These are phyloP conservation scores for Lactarius vividus DNA, from an alignment of 768 basidiomycete species.

Conservation along the genomic window DNA sequence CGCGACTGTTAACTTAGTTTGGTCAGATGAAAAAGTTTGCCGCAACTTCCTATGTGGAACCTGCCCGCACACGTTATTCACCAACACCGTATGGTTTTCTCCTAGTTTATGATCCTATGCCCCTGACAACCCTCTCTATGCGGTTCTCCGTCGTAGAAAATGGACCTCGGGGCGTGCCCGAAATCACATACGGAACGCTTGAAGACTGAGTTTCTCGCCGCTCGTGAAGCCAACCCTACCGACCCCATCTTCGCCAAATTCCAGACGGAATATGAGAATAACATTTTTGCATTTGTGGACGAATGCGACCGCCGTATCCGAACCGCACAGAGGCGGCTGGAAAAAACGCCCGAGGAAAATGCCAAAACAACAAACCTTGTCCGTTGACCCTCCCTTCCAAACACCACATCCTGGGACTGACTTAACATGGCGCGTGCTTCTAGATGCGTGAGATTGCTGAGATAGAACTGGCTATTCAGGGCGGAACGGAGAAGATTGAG, in stretches of 20 bases:
- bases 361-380: slow-evolving; percentile 97
- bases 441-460: slow-evolving; percentile 99
- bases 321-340: slow-evolving; percentile 88
- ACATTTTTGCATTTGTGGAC: slow-evolving; percentile 94
- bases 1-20: slow-evolving; percentile 85
- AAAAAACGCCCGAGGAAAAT: slow-evolving; percentile 99
- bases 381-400: slow-evolving; percentile 30
- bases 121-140: neutral
- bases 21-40: slow-evolving; percentile 98
- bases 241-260: slow-evolving; percentile 84
- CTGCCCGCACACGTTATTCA: slow-evolving; percentile 97
- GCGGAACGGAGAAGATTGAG: slow-evolving; percentile 98
- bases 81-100: slow-evolving; percentile 78
- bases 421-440: slow-evolving; percentile 1
- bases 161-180: slow-evolving; percentile 97
- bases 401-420: neutral
- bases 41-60: slow-evolving; percentile 96
- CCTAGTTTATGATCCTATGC: neutral
- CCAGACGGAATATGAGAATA: slow-evolving; percentile 94
- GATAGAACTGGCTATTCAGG: slow-evolving; percentile 98
- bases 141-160: slow-evolving; percentile 66
- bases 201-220: slow-evolving; percentile 84
- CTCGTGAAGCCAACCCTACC: slow-evolving; percentile 68
- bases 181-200: slow-evolving; percentile 94
- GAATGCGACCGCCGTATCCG: slow-evolving; percentile 97